phyloP scores from a whole-genome alignment of 2,329 filamentous ascomycete species.

The Helminthosporium solani region DNA sequence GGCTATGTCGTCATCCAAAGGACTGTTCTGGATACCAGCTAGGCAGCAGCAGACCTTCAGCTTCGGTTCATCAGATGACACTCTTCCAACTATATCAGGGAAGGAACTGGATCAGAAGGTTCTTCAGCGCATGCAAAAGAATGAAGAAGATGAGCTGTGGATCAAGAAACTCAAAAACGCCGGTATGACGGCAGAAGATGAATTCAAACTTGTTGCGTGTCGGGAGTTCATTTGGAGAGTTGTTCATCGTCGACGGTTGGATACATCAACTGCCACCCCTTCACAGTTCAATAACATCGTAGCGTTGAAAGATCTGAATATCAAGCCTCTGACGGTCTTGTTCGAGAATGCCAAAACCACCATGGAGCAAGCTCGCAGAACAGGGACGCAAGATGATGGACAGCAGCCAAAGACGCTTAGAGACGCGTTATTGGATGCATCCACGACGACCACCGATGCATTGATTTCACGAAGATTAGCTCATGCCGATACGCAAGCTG shows the following conservation, averaged over 20 bases:
- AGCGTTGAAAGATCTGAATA: slow-evolving; percentile 69
- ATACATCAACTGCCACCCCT: slow-evolving; percentile 43
- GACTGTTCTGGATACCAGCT: slow-evolving; percentile 82
- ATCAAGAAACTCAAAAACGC: slow-evolving; percentile 80
- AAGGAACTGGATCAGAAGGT: slow-evolving; percentile 59
- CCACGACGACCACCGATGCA: slow-evolving; percentile 77
- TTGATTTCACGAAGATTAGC: slow-evolving; percentile 49
- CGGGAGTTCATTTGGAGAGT: slow-evolving; percentile 90
- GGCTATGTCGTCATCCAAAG: slow-evolving; percentile 78
- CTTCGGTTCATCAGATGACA: slow-evolving; percentile 59
- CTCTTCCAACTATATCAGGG: slow-evolving; percentile 56
- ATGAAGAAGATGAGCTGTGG: slow-evolving; percentile 94
- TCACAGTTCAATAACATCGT: slow-evolving; percentile 69
- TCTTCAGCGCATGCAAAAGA: slow-evolving; percentile 67
- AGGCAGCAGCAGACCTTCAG: slow-evolving; percentile 70
- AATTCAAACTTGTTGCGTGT: slow-evolving; percentile 82
- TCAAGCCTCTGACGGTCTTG: slow-evolving; percentile 85
- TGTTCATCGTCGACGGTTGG: slow-evolving; percentile 67
- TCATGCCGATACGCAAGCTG: slow-evolving; percentile 44
- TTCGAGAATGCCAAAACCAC: slow-evolving; percentile 66
- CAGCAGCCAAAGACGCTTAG: slow-evolving; percentile 72
- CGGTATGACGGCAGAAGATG: slow-evolving; percentile 79
- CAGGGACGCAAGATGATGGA: slow-evolving; percentile 35
- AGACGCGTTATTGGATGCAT: slow-evolving; percentile 88
- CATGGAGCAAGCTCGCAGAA: slow-evolving; percentile 39